phyloP scores from a whole-genome alignment of 2,329 filamentous ascomycete genomes.

The Clarireedia paspali region DNA sequence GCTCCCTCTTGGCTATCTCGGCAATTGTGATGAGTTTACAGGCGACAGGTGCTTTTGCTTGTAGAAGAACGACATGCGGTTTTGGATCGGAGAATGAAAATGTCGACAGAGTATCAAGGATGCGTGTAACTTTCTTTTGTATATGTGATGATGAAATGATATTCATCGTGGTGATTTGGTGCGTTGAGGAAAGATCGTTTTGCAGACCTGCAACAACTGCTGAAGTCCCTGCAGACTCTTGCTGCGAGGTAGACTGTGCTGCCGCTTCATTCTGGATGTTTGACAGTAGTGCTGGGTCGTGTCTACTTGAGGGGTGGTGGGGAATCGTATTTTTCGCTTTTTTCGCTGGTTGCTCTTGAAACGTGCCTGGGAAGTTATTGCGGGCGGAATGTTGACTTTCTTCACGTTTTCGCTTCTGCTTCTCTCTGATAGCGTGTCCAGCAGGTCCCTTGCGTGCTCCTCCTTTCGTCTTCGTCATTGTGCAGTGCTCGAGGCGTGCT shows the following conservation, averaged over 20 bases:
- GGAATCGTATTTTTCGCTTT: not conserved
- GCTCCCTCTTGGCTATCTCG: slow-evolving; percentile 55
- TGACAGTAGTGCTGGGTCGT: not conserved
- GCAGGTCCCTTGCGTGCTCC: not conserved
- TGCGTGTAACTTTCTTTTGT: slow-evolving; percentile 27
- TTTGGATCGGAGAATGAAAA: slow-evolving; percentile 23
- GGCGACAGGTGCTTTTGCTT: slow-evolving; percentile 34
- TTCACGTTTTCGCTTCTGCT: slow-evolving; percentile 5
- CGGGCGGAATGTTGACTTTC: not conserved
- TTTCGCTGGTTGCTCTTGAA: slow-evolving; percentile 5
- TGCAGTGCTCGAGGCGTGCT: not conserved
- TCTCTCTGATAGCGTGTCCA: not conserved
- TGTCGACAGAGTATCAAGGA: slow-evolving; percentile 22
- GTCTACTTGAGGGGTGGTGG: not conserved
- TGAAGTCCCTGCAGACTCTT: not conserved
- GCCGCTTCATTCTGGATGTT: not conserved
- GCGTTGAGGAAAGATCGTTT: slow-evolving; percentile 30
- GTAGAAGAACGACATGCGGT: slow-evolving; percentile 33
- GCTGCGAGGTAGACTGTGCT: not conserved
- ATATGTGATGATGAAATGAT: slow-evolving; percentile 56
- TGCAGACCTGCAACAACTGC: not conserved
- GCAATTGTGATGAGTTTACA: slow-evolving; percentile 61
- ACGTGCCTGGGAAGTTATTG: slow-evolving; percentile 4
- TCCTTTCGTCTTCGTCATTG: not conserved
- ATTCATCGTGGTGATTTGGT: slow-evolving; percentile 43